phyloP scores from a whole-genome alignment of 1,284 basidiomycete species.

The Apiotrichum brassicae region DNA sequence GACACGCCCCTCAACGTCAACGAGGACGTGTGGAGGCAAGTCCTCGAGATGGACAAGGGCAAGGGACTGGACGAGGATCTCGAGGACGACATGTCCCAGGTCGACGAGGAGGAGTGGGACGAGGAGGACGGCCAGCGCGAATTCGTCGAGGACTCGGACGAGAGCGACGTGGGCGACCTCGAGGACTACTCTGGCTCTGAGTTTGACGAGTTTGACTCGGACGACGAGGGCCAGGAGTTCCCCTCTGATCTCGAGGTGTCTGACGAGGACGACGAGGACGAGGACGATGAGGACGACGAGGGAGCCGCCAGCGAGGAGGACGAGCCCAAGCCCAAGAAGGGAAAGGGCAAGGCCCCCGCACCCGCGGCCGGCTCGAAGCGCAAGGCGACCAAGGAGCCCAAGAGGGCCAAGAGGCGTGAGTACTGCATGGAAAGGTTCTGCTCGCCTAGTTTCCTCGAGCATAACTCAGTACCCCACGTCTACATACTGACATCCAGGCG shows the following conservation, averaged over 20 bases:
- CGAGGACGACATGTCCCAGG: slow-evolving; percentile 53
- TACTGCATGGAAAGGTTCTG: background rate
- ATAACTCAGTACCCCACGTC: too few species aligned
- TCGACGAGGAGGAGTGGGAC: slow-evolving; percentile 55
- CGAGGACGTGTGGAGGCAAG: slow-evolving; percentile 89
- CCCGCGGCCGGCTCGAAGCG: slow-evolving; percentile 37
- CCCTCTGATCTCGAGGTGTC: slow-evolving; percentile 43
- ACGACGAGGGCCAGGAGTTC: slow-evolving; percentile 33
- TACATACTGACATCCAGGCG: slow-evolving; percentile 8
- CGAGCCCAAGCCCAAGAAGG: slow-evolving; percentile 29
- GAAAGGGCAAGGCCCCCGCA: slow-evolving; percentile 29
- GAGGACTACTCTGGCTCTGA: slow-evolving; percentile 55
- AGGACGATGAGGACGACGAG: slow-evolving; percentile 47
- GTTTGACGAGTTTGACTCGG: slow-evolving; percentile 45
- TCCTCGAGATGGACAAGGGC: slow-evolving; percentile 66
- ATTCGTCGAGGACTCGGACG: slow-evolving; percentile 70
- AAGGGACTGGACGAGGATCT: slow-evolving; percentile 53
- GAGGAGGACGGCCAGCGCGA: slow-evolving; percentile 55
- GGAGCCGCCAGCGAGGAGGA: slow-evolving; percentile 45
- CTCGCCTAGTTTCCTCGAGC: too few species aligned
- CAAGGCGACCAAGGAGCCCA: slow-evolving; percentile 52
- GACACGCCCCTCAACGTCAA: slow-evolving; percentile 98
- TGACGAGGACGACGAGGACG: slow-evolving; percentile 42
- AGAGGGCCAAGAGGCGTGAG: slow-evolving; percentile 43
- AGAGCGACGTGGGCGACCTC: slow-evolving; percentile 52